phyloP scores from a whole-genome alignment of 306 rosid species.

The Phaseolus lunatus region DNA sequence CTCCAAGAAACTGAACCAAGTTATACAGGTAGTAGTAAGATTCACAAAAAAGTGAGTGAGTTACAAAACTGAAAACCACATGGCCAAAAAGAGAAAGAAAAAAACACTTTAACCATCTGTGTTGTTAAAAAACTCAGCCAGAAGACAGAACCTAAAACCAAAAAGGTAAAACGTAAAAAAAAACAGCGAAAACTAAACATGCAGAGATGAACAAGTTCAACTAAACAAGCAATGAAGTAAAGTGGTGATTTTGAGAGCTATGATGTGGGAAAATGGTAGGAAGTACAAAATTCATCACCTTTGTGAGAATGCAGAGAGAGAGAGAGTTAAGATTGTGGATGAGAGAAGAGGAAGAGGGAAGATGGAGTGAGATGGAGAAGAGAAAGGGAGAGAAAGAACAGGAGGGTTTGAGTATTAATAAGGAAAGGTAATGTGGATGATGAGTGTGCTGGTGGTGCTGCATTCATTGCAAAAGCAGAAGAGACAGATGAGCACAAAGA shows the following conservation, averaged over 20 bases:
- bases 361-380: background rate
- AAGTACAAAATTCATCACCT: constrained; percentile 45
- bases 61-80: constrained; percentile 17
- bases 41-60: constrained; percentile 14
- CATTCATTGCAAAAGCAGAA: constrained; percentile 70
- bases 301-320: constrained; percentile 27
- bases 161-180: background rate
- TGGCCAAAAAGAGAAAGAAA: background rate
- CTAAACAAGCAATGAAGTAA: constrained; percentile 16
- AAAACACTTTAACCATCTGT: background rate
- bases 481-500: constrained; percentile 35
- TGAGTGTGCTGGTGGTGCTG: constrained; percentile 50
- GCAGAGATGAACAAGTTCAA: no score
- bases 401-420: constrained; percentile 44
- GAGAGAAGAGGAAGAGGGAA: background rate
- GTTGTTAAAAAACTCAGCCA: constrained; percentile 3
- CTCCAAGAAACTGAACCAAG: constrained; percentile 9
- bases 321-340: constrained; percentile 17
- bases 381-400: constrained; percentile 10
- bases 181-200: constrained; percentile 15
- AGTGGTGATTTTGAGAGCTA: background rate
- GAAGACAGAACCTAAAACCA: constrained; percentile 24
- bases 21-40: background rate
- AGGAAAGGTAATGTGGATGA: constrained; percentile 28
- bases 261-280: constrained; percentile 2